Base-by-base conservation (phyloP, 768 basidiomycete genomes). In the Lactifluus rugatus region DNA sequence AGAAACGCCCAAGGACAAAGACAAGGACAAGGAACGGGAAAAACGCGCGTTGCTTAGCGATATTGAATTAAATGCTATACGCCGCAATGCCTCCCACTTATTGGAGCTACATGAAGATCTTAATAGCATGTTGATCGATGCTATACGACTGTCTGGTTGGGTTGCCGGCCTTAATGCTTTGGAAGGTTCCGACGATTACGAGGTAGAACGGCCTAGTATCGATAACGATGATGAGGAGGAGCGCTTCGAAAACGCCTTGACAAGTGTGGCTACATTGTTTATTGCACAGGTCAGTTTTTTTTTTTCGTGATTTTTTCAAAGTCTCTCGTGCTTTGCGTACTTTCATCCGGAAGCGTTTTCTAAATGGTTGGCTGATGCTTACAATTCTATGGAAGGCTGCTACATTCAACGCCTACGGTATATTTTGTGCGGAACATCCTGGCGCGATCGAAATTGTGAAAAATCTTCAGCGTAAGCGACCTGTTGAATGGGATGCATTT, bases 341-440 rank as follows among this genome's bases (percentile, higher is more conserved):
- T 49, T 54, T 59, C 6, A 36, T 44, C 19, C 34, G 7, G 25
- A 41, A 32, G 21, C 19, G 28, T 4, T 28, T 28, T n/a, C n/a
- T 17, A 21, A 31, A 25, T 28, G 32, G 31, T 59, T 51, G 51
- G 36, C n/a, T 48, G 19, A 46, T 52, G 56, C 59, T 52, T 48
- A 61, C 59, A 52, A 57, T 60, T 34, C 25, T 32, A 7, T 37
- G 48, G 5, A 63, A 95, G 92, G 85, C 84, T 25, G 74, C 83
- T 16, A 73, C 77, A 37, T 95, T 95, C 63, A 76, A 80, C 56
- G 76, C 82, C 1, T 99, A 99, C 72, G 82, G 93, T 68, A 72
- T 78, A 13, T 97, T 93, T 66, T 98, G 95, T 67, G 81, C 90
- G 0, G 85, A 85, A 0, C 94, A 97, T 66, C 80, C 82, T 51